phyloP scores from a whole-genome alignment of 1,284 basidiomycete genomes.

The Exobasidium rhododendri region DNA sequence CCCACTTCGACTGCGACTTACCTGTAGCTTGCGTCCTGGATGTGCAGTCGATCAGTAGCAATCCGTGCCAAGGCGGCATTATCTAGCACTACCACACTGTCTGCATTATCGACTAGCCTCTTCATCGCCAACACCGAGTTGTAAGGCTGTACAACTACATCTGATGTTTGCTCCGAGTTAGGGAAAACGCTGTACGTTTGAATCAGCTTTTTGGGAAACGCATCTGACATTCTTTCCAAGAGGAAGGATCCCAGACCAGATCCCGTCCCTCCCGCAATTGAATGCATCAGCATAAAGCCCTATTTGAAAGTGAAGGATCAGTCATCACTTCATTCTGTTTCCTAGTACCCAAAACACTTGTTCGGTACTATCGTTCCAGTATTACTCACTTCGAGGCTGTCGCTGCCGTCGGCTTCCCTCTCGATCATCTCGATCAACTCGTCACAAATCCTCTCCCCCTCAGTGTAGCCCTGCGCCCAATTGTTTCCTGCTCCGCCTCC shows the following conservation, averaged over 20 bases:
- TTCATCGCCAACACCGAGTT: conserved; percentile 92
- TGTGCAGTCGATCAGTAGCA: conserved; percentile 82
- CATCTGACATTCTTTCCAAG: conserved; percentile 92
- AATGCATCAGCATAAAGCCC: conserved; percentile 99
- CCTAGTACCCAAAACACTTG: not conserved
- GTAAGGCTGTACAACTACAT: conserved; percentile 80
- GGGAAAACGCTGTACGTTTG: conserved; percentile 99
- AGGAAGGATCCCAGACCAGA: conserved; percentile 96
- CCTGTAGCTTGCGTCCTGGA: conserved; percentile 87
- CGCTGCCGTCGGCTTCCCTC: conserved; percentile 94
- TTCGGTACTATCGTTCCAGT: not conserved
- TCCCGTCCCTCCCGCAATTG: conserved; percentile 96
- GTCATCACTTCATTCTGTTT: not conserved
- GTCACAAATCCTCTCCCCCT: conserved; percentile 90
- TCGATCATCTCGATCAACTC: conserved; percentile 99
- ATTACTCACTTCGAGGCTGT: conserved; percentile 81
- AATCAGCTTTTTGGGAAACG: conserved; percentile 97
- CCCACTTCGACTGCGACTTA: too few relatives aligned
- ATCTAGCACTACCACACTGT: conserved; percentile 94
- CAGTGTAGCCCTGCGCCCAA: conserved; percentile 82
- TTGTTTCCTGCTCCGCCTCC: conserved; percentile 98
- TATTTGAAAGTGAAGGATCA: conserved; percentile 55
- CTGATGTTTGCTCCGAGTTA: conserved; percentile 60
- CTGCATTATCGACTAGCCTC: conserved; percentile 90
- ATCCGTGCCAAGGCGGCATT: conserved; percentile 91